A percentile compares a stretch with the other conserved stretches of the same genome.
These are phyloP conservation scores for Aureobasidium melanogenum DNA, from an alignment of 2,329 filamentous ascomycete genomes.

Conservation along the genomic window DNA sequence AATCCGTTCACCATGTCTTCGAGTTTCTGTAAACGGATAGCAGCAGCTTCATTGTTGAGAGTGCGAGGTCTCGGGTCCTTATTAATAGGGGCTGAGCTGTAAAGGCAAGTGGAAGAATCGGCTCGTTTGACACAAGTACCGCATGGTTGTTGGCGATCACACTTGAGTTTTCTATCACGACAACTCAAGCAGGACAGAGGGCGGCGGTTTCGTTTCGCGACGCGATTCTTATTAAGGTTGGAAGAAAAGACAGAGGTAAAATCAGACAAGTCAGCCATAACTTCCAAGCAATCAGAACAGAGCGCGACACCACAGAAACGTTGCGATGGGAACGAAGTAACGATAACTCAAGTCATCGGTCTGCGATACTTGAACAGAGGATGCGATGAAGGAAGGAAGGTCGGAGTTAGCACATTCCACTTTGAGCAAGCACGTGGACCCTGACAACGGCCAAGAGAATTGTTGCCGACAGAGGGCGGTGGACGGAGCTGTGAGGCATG, in stretches of 20 bases:
- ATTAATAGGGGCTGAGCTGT: not conserved
- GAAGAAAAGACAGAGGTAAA: not conserved
- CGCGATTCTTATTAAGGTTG: not conserved
- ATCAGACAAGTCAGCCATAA: not conserved
- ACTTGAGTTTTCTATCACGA: slow-evolving; percentile 2
- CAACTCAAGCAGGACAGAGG: slow-evolving; percentile 1
- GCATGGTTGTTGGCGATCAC: slow-evolving; percentile 9
- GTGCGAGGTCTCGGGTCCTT: not conserved
- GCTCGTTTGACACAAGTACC: not conserved
- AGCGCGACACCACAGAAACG: not conserved
- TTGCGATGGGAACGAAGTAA: not conserved
- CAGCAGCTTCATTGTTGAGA: not conserved
- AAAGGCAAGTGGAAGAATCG: not conserved
- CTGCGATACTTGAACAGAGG: not conserved
- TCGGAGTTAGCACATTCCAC: not conserved
- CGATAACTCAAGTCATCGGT: not conserved
- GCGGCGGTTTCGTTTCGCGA: slow-evolving; percentile 9
- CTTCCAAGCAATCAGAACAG: not conserved
- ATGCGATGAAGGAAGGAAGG: not conserved
- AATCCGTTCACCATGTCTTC: slow-evolving; percentile 7
- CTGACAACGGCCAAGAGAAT: not conserved
- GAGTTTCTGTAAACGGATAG: slow-evolving; percentile 3
- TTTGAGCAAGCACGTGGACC: not conserved
- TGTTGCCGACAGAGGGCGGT: not conserved
- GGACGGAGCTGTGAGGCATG: not conserved